Conservation (phyloP, 139 green algal species). For the Chlorella sp. region DNA sequence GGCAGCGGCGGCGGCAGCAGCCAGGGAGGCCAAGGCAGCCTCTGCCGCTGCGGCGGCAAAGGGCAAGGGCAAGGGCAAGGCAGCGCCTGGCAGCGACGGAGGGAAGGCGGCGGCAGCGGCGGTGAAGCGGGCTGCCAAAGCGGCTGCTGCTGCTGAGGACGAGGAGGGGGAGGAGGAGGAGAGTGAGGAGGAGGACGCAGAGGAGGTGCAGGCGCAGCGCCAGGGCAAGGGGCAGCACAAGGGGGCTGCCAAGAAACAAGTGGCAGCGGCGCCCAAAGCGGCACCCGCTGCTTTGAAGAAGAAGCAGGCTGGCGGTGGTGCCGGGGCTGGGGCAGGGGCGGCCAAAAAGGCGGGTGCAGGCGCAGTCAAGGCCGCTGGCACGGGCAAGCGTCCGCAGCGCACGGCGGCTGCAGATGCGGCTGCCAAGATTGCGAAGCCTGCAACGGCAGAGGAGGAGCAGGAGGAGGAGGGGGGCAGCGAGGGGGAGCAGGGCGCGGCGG, state of each 20-base stretch:
- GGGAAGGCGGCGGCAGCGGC: not conserved
- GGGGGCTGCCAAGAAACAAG: not conserved
- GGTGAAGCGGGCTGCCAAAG: not conserved
- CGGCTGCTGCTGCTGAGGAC: not conserved
- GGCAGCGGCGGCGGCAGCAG: not conserved
- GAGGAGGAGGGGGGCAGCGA: not conserved
- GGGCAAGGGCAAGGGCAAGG: constrained; percentile 12
- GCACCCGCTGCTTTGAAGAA: not conserved
- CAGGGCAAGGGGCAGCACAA: not conserved
- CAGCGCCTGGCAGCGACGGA: not conserved
- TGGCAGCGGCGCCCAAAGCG: not conserved
- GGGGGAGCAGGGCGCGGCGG: not conserved
- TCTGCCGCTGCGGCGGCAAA: not conserved
- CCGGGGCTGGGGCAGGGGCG: not conserved
- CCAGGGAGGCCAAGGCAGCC: not conserved
- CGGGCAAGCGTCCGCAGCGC: not conserved
- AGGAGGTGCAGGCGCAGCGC: not conserved
- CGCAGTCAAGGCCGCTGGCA: not conserved
- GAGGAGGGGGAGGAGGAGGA: not conserved
- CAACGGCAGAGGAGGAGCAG: not conserved
- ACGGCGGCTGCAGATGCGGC: not conserved
- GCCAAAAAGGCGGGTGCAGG: not conserved
- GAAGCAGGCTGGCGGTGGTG: not conserved
- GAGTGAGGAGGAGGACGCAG: not conserved
- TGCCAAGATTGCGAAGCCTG: not conserved